Conservation (phyloP, 768 basidiomycete species). For the Lactifluus rugatus region DNA sequence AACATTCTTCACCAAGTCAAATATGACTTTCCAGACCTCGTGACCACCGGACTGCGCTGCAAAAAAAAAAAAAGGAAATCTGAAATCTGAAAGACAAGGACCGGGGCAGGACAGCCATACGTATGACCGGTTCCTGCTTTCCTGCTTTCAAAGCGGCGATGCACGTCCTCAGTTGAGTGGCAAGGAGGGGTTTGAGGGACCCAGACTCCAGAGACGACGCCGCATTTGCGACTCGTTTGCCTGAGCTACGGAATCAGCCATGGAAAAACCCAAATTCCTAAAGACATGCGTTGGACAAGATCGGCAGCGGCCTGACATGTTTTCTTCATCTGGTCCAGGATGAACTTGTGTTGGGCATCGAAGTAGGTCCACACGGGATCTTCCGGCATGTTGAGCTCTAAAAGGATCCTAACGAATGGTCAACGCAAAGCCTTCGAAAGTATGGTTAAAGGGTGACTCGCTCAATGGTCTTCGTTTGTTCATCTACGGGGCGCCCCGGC, state of each 20-base stretch:
- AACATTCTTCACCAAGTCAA: constrained; percentile 73
- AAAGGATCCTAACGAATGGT: constrained; percentile 52
- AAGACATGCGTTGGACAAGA: constrained; percentile 39
- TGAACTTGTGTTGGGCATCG: constrained; percentile 84
- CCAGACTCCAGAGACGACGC: constrained; percentile 31
- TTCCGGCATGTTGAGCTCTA: constrained; percentile 77
- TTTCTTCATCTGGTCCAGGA: constrained; percentile 66
- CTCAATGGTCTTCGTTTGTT: constrained; percentile 97
- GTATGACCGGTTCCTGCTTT: constrained; percentile 49
- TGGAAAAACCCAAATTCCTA: not conserved
- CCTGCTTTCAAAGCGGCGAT: constrained; percentile 53
- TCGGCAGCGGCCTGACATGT: constrained; percentile 45
- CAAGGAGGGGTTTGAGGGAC: constrained; percentile 35
- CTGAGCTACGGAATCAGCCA: constrained; percentile 27
- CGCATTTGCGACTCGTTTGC: constrained; percentile 34
- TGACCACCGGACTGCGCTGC: constrained; percentile 62
- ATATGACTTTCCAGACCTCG: constrained; percentile 72
- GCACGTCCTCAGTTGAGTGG: constrained; percentile 50
- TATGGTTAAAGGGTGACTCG: constrained; percentile 29
- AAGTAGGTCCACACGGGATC: constrained; percentile 96
- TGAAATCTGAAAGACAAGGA: not conserved
- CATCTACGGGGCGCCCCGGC: constrained; percentile 69
- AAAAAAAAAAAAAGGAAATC: not conserved
- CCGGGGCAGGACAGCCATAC: constrained; percentile 31
- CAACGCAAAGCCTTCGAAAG: not conserved